Conservation (phyloP, 164 flowering plant species). For the Macadamia integrifolia region DNA sequence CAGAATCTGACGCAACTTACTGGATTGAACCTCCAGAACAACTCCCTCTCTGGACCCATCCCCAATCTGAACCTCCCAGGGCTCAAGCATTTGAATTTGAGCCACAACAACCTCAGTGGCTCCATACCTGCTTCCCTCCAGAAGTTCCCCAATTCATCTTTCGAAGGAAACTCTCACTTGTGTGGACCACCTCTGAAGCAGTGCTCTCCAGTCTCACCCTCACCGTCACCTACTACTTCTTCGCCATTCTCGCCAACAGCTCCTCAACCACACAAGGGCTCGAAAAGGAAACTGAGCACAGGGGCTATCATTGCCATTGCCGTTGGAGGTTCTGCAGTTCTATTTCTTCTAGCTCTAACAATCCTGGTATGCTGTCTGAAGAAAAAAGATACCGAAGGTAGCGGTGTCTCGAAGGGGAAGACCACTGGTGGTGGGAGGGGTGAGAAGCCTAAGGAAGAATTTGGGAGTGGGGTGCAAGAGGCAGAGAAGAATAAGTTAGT, state of each 20-base stretch:
- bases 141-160: conserved; percentile 47
- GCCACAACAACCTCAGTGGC: conserved; percentile 56
- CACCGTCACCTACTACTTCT: conserved; percentile 38
- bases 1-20: conserved; percentile 48
- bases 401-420: conserved; percentile 33
- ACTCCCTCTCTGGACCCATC: conserved; percentile 48
- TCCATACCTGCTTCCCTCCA: conserved; percentile 49
- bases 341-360: conserved; percentile 30
- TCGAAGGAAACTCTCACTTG: conserved; percentile 49
- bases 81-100: conserved; percentile 47
- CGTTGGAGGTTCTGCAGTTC: conserved; percentile 41
- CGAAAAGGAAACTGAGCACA: conserved; percentile 34
- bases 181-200: conserved; percentile 63
- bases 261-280: conserved; percentile 11
- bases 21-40: conserved; percentile 46
- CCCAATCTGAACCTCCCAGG: conserved; percentile 41
- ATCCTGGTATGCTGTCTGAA: conserved; percentile 35
- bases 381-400: conserved; percentile 26
- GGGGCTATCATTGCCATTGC: conserved; percentile 53
- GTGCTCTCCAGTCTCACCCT: conserved; percentile 41
- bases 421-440: conserved; percentile 35
- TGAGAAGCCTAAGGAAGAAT: conserved; percentile 63
- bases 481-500: conserved; percentile 39
- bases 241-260: conserved; percentile 22
- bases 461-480: conserved; percentile 73